Evolutionary conservation across 371 early-diverging fungal genomes (phyloP), one percentile per base, ranked within the genome.

Genomic region (Cokeromyces recurvatus): DNA sequence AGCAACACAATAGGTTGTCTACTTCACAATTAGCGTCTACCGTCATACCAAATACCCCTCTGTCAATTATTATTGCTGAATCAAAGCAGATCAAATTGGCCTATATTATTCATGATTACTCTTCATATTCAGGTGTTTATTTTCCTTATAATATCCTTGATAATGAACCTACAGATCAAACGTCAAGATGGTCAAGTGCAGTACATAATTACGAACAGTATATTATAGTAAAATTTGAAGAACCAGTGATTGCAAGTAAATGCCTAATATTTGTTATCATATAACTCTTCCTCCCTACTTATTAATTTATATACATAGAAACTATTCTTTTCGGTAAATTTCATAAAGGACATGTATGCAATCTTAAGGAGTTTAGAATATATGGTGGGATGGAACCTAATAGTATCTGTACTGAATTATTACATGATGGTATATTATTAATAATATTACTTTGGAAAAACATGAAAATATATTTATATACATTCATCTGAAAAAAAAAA

Each of bases 271-370:
- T n/a, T n/a, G n/a, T n/a, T n/a, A n/a, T n/a, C n/a, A n/a, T n/a
- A n/a, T n/a, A n/a, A n/a, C n/a, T n/a, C n/a, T n/a, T n/a, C n/a
- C n/a, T n/a, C n/a, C n/a, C n/a, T n/a, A n/a, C n/a, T n/a, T n/a
- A n/a, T n/a, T n/a, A n/a, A n/a, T n/a, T n/a, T n/a, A n/a, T n/a
- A n/a, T n/a, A n/a, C n/a, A n/a, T 55, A 87, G 87, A 82, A 29
- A 66, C 88, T 2, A 94, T 97, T 55, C 89, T 85, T 0, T 97
- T 97, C 79, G 98, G 98, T 51, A 98, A 98, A 66, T 95, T 83
- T 64, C 83, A 91, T 77, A 47, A 32, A 82, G 89, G 84, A 1
- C 98, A 98, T 68, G 94, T 95, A 12, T 97, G 96, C 70, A 98
- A 97, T 60, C 62, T 98, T 21, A 94, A 92, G 53, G 95, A 97